phyloP scores from a whole-genome alignment of 257 asterid genomes.

The Solanum appendiculatum region DNA sequence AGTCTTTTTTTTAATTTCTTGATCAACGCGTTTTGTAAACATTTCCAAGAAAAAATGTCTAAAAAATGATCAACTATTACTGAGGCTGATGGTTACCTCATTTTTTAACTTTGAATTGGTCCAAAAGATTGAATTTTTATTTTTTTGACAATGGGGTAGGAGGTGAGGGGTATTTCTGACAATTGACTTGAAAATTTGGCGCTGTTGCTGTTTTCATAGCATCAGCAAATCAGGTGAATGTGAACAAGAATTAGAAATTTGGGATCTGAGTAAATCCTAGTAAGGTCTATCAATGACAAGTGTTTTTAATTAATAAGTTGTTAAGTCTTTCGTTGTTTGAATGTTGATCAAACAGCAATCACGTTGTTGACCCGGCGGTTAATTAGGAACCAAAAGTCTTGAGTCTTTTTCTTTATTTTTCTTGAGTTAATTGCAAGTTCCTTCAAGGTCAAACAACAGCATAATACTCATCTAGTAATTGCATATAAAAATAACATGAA shows the following conservation, averaged over 20 bases:
- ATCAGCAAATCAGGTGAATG: background rate
- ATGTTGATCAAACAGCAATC: background rate
- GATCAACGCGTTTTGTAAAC: slow-evolving; percentile 12
- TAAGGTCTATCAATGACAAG: background rate
- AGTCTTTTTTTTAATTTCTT: background rate
- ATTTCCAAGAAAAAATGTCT: background rate
- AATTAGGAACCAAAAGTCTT: background rate
- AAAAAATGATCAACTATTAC: background rate
- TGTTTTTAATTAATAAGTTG: background rate
- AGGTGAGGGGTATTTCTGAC: background rate
- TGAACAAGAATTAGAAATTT: background rate
- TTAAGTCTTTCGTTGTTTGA: background rate
- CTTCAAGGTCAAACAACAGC: background rate
- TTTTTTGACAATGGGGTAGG: background rate
- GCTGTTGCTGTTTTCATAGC: background rate
- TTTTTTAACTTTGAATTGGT: background rate
- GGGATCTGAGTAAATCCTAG: background rate
- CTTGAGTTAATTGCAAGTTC: background rate
- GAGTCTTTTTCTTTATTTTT: background rate
- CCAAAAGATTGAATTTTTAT: background rate
- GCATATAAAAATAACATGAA: too few relatives aligned
- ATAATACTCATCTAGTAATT: too few relatives aligned
- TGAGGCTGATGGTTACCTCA: background rate
- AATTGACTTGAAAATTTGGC: background rate
- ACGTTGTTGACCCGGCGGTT: slow-evolving; percentile 7